Conservation (phyloP, 2,329 filamentous ascomycete genomes). For the Fusarium palustre region DNA sequence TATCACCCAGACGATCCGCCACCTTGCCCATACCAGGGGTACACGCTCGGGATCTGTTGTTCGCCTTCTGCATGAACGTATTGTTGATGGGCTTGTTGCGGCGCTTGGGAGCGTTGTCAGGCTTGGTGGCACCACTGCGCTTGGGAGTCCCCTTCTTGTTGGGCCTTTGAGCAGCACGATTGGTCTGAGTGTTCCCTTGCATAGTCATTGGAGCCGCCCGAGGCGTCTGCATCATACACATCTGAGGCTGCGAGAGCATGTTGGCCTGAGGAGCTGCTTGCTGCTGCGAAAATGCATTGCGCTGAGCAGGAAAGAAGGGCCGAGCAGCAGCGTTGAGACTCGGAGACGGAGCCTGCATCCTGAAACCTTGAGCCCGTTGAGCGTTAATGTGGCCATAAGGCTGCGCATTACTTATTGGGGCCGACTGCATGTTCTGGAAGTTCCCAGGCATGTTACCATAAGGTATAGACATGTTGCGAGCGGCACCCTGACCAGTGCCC, state of each 20-base stretch:
- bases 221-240: neutral
- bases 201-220: neutral
- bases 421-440: neutral
- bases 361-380: constrained; percentile 3
- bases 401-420: neutral
- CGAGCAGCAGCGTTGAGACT: neutral
- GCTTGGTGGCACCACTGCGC: neutral
- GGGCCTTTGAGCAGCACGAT: neutral
- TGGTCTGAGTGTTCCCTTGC: neutral
- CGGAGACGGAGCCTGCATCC: neutral
- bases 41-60: neutral
- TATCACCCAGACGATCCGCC: neutral
- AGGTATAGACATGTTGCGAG: too few relatives aligned
- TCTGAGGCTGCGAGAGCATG: neutral
- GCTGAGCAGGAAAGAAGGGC: constrained; percentile 1
- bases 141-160: neutral
- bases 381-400: neutral
- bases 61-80: neutral
- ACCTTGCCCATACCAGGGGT: neutral
- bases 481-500: neutral
- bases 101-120: neutral
- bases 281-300: neutral
- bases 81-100: neutral
- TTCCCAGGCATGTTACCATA: neutral
- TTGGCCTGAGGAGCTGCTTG: neutral